These are phyloP conservation scores for Calonectria henricotiae DNA, from an alignment of 2,329 filamentous ascomycete genomes.

Conservation along the genomic window DNA sequence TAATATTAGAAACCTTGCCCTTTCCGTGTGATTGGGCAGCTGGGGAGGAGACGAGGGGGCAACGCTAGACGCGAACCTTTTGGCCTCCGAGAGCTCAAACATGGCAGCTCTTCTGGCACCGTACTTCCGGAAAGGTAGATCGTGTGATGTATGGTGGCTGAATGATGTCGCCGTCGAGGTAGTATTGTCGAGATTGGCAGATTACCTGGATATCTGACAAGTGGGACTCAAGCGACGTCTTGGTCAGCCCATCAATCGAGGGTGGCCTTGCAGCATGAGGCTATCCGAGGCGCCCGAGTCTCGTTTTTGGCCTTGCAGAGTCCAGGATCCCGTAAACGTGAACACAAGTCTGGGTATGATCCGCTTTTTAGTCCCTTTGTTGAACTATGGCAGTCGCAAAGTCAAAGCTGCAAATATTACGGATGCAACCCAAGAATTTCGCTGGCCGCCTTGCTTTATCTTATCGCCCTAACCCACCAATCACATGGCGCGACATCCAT, in stretches of 20 bases:
- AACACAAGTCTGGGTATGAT: constrained; percentile 36
- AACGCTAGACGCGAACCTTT: constrained; percentile 50
- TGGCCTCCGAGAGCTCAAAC: constrained; percentile 55
- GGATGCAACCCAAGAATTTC: constrained; percentile 48
- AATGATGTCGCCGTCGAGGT: constrained; percentile 41
- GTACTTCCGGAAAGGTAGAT: constrained; percentile 21
- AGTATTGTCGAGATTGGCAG: constrained; percentile 39
- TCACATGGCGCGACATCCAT: constrained; percentile 30
- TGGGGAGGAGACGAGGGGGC: not conserved
- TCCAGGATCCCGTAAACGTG: constrained; percentile 18
- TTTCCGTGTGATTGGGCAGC: not conserved
- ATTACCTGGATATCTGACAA: constrained; percentile 27
- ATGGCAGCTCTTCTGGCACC: constrained; percentile 41
- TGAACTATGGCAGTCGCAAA: constrained; percentile 25
- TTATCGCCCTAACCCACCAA: constrained; percentile 49
- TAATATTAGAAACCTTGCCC: constrained; percentile 30
- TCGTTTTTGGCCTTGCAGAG: constrained; percentile 12
- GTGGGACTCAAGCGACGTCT: constrained; percentile 25
- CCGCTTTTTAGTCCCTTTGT: constrained; percentile 39
- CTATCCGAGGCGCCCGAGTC: constrained; percentile 16
- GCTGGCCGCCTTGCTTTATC: constrained; percentile 45
- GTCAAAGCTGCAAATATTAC: constrained; percentile 22
- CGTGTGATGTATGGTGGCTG: constrained; percentile 21
- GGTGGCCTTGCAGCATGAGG: constrained; percentile 18
- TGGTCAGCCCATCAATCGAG: constrained; percentile 30